A percentile compares a stretch with the other conserved stretches of the same genome.
Evolutionary conservation across 2,329 filamentous ascomycete genomes (phyloP).

Genomic region (Fusarium sp.): DNA sequence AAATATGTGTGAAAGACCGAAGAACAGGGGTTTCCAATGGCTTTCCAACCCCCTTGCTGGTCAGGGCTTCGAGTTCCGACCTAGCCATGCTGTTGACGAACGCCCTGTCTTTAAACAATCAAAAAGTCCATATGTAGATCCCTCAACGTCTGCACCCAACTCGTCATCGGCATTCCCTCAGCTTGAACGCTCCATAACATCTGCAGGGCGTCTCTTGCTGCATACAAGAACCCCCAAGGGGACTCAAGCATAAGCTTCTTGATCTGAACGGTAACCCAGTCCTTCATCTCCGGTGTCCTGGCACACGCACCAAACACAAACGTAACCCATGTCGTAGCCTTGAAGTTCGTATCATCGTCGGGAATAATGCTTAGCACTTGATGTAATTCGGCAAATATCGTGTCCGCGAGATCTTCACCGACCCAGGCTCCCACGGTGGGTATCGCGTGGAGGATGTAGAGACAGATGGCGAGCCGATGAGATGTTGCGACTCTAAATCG

Average conservation of each 20-base stretch:
- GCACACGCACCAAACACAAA: slow-evolving; percentile 65
- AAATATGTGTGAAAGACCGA: not conserved
- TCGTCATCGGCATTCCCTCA: slow-evolving; percentile 41
- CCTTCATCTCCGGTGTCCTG: slow-evolving; percentile 51
- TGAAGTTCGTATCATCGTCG: slow-evolving; percentile 61
- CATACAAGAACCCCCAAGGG: slow-evolving; percentile 60
- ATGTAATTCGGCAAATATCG: slow-evolving; percentile 57
- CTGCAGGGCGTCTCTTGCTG: slow-evolving; percentile 56
- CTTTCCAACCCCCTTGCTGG: not conserved
- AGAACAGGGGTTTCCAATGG: too few species aligned
- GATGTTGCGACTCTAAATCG: slow-evolving; percentile 54
- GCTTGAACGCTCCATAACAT: slow-evolving; percentile 54
- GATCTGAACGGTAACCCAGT: slow-evolving; percentile 60
- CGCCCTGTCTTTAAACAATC: slow-evolving; percentile 46
- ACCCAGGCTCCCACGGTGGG: slow-evolving; percentile 40
- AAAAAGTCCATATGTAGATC: slow-evolving; percentile 54
- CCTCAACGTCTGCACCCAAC: slow-evolving; percentile 57
- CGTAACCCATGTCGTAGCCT: slow-evolving; percentile 65
- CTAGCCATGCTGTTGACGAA: not conserved
- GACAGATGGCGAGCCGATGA: slow-evolving; percentile 55
- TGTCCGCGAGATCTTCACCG: slow-evolving; percentile 42
- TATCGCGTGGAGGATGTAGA: slow-evolving; percentile 57
- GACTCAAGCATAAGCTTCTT: slow-evolving; percentile 51
- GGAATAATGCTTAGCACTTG: slow-evolving; percentile 58
- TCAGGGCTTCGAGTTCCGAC: not conserved